Evolutionary conservation across 2,329 filamentous ascomycete genomes (phyloP).

Genomic region (Teratosphaeria viscida): DNA sequence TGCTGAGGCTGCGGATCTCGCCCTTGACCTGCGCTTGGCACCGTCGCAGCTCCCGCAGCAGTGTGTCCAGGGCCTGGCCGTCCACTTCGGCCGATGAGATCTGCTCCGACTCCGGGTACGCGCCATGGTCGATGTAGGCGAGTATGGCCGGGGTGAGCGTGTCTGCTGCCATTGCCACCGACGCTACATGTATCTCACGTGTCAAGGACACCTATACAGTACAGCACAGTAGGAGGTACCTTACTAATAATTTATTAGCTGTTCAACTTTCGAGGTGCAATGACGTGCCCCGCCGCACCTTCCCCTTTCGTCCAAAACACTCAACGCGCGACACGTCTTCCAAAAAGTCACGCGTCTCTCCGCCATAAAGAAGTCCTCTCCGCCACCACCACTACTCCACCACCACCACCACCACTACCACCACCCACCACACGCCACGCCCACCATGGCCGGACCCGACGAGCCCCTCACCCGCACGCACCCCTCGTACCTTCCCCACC

Average conservation of each 20-base stretch:
- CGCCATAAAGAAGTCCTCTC: neutral
- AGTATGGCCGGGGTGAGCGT: conserved; percentile 50
- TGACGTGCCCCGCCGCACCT: neutral
- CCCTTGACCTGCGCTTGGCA: conserved; percentile 47
- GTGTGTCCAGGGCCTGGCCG: conserved; percentile 32
- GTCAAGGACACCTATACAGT: too few relatives aligned
- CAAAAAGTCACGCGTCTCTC: neutral
- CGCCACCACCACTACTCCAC: too few relatives aligned
- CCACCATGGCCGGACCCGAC: neutral
- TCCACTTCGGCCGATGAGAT: conserved; percentile 19
- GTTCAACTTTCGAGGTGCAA: neutral
- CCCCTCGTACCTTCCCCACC: conserved; percentile 62
- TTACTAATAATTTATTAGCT: neutral
- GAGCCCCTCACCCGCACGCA: conserved; percentile 33
- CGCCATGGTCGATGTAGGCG: conserved; percentile 48
- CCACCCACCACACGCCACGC: too few relatives aligned
- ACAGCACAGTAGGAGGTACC: too few relatives aligned
- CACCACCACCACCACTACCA: too few relatives aligned
- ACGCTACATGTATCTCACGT: neutral
- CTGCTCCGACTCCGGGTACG: conserved; percentile 46
- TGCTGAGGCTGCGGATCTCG: conserved; percentile 67
- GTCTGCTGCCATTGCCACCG: conserved; percentile 1
- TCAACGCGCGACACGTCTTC: neutral
- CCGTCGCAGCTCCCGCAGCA: conserved; percentile 41
- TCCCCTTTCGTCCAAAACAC: neutral